Conservation (phyloP, 2,329 filamentous ascomycete genomes). For the Colletotrichum gigasporum region DNA sequence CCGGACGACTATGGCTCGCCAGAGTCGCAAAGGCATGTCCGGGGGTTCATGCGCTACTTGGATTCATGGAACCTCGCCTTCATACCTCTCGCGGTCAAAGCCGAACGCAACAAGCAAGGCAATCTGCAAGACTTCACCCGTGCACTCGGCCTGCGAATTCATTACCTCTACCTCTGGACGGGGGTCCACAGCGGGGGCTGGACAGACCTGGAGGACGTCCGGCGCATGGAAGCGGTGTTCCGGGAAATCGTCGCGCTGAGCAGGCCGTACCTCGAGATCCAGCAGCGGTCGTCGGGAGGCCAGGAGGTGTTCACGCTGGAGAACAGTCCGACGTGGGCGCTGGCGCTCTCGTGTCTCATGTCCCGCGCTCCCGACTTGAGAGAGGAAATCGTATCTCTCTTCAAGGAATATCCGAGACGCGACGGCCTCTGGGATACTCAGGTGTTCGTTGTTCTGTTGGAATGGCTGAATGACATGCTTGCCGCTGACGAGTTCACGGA, state of each 20-base stretch:
- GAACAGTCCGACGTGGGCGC: conserved; percentile 42
- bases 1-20: neutral
- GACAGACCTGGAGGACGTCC: neutral
- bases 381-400: conserved; percentile 49
- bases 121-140: neutral
- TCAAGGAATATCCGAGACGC: conserved; percentile 50
- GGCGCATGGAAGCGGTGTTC: neutral
- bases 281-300: neutral
- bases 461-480: neutral
- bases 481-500: too few species aligned
- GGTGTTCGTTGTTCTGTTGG: conserved; percentile 41
- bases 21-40: neutral
- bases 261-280: neutral
- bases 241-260: neutral
- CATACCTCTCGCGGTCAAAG: neutral
- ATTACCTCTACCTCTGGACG: conserved; percentile 15
- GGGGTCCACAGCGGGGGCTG: conserved; percentile 7
- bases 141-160: conserved; percentile 2
- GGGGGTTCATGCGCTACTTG: neutral
- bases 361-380: conserved; percentile 48
- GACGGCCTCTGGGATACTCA: conserved; percentile 55
- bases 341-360: conserved; percentile 50
- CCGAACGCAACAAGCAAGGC: neutral
- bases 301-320: conserved; percentile 8
- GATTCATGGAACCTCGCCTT: conserved; percentile 9